Evolutionary conservation across 139 green algal species (phyloP).

Genomic region (Micractinium conductrix): DNA sequence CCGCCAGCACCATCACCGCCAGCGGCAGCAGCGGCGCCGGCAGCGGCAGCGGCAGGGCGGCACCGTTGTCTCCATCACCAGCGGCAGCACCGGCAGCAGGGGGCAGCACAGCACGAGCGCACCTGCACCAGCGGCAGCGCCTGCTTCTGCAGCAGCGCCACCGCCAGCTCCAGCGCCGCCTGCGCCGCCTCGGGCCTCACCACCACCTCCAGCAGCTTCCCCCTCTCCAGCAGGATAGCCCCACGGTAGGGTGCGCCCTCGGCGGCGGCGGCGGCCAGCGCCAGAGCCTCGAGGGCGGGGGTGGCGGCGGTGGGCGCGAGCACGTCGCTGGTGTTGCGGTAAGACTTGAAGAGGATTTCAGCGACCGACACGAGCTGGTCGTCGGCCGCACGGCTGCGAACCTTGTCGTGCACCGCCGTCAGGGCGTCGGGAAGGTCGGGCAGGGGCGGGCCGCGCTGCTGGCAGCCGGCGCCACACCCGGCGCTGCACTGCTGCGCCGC

Average conservation of each 20-base stretch:
- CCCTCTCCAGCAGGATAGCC: background rate
- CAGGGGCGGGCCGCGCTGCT: background rate
- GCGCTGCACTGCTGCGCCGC: background rate
- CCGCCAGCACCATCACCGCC: background rate
- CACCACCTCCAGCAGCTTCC: background rate
- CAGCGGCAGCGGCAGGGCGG: no score
- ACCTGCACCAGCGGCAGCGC: background rate
- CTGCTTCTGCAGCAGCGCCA: background rate
- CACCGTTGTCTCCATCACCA: no score
- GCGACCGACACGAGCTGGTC: background rate
- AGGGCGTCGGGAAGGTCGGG: background rate
- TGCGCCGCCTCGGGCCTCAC: background rate
- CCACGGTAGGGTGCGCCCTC: background rate
- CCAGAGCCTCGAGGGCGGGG: background rate
- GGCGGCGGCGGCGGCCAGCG: background rate
- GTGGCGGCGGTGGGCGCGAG: background rate
- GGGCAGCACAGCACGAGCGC: no score
- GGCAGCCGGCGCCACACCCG: background rate
- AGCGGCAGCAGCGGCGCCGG: background rate
- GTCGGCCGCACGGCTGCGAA: background rate
- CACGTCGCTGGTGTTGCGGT: background rate
- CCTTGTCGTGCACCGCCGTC: background rate
- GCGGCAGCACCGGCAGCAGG: background rate
- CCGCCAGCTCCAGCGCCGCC: background rate
- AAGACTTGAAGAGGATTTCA: background rate